Evolutionary conservation across 352 stramenopile species (phyloP).

Genomic region (Phytophthora melonis): DNA sequence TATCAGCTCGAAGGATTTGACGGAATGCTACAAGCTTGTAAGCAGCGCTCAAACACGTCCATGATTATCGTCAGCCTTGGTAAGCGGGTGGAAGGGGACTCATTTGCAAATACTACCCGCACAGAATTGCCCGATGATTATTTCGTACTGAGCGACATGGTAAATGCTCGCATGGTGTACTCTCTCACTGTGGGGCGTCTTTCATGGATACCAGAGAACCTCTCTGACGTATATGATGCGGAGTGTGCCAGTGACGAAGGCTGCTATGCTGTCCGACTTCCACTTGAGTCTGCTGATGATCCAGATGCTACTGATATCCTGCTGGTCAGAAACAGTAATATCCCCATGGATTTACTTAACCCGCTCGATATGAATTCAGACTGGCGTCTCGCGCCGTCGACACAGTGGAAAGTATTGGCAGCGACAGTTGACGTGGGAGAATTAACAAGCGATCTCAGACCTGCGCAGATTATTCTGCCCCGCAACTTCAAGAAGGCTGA

Average conservation of each 20-base stretch:
- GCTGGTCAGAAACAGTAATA: constrained; percentile 8
- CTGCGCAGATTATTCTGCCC: constrained; percentile 3
- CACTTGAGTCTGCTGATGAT: constrained; percentile 5
- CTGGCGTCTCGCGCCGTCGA: not conserved
- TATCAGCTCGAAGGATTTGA: not conserved
- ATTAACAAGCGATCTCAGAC: not conserved
- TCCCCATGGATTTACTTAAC: constrained; percentile 11
- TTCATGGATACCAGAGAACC: constrained; percentile 20
- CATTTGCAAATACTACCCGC: not conserved
- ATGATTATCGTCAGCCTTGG: constrained; percentile 27
- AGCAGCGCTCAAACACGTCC: constrained; percentile 17
- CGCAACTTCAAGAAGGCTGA: constrained; percentile 15
- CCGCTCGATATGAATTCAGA: constrained; percentile 13
- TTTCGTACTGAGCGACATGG: not conserved
- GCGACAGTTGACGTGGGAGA: constrained; percentile 8
- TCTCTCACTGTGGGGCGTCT: constrained; percentile 29
- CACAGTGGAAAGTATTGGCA: constrained; percentile 14
- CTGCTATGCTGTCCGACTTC: constrained; percentile 13
- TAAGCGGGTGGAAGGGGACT: constrained; percentile 22
- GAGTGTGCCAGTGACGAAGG: not conserved
- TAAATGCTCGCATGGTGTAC: constrained; percentile 24
- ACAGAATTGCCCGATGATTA: not conserved
- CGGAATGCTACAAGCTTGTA: constrained; percentile 14
- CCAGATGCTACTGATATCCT: not conserved
- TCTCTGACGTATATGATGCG: constrained; percentile 5